Evolutionary conservation across 2,329 filamentous ascomycete genomes (phyloP).

Genomic region (Paradendryphiella salina): DNA sequence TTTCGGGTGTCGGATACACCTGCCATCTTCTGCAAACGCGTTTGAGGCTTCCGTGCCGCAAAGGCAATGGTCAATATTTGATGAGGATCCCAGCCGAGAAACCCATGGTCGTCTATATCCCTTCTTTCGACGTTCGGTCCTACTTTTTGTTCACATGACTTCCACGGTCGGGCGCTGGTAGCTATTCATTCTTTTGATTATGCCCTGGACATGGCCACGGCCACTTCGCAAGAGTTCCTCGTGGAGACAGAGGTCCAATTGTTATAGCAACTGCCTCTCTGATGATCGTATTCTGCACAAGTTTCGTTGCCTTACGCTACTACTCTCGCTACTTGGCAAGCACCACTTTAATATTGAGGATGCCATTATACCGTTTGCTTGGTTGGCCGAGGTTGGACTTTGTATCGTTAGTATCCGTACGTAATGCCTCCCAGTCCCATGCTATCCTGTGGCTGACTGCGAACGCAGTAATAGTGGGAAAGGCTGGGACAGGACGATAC

Average conservation of each 20-base stretch:
- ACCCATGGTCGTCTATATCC: neutral
- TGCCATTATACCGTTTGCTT: slow-evolving; percentile 28
- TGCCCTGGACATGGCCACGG: slow-evolving; percentile 1
- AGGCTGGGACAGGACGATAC: slow-evolving; percentile 31
- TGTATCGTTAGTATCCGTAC: slow-evolving; percentile 28
- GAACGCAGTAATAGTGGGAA: slow-evolving; percentile 29
- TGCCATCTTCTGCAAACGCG: neutral
- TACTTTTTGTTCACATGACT: slow-evolving; percentile 10
- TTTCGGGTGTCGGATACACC: neutral
- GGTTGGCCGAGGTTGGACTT: slow-evolving; percentile 26
- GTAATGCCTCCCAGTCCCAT: neutral
- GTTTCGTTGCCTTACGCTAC: slow-evolving; percentile 27
- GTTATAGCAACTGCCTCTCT: slow-evolving; percentile 22
- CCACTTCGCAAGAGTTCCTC: slow-evolving; percentile 14
- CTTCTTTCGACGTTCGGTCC: slow-evolving; percentile 2
- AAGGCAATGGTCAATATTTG: slow-evolving; percentile 8
- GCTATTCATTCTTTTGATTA: neutral
- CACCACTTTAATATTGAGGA: slow-evolving; percentile 26
- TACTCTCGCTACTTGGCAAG: slow-evolving; percentile 27
- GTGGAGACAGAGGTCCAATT: slow-evolving; percentile 21
- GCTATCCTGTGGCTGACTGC: neutral
- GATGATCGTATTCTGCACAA: slow-evolving; percentile 24
- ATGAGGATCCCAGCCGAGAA: neutral
- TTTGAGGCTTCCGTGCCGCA: slow-evolving; percentile 1
- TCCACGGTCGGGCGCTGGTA: slow-evolving; percentile 7